Evolutionary conservation across 352 stramenopile genomes (phyloP).

Genomic region (Phytopythium montanum): DNA sequence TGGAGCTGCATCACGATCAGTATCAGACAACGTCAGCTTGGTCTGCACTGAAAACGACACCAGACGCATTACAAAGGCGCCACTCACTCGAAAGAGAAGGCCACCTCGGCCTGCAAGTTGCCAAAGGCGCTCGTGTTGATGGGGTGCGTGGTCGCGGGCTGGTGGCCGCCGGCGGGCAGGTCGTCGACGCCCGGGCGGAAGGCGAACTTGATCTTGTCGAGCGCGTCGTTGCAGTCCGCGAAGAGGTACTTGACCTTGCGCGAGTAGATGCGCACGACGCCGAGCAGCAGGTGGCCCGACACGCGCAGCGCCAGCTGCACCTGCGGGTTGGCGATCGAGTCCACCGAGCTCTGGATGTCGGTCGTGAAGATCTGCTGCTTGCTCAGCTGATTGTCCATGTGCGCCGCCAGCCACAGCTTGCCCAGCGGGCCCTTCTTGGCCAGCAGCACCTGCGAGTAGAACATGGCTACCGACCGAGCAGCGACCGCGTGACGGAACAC

Average conservation of each 20-base stretch:
- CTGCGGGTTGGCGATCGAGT: slow-evolving; percentile 96
- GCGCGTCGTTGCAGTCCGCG: slow-evolving; percentile 97
- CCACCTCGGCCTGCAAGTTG: slow-evolving; percentile 83
- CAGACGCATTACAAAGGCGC: slow-evolving; percentile 1
- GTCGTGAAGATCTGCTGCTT: slow-evolving; percentile 98
- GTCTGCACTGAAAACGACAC: not conserved
- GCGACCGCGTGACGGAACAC: not conserved
- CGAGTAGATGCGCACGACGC: slow-evolving; percentile 98
- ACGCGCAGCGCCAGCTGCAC: slow-evolving; percentile 97
- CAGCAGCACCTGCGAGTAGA: slow-evolving; percentile 99
- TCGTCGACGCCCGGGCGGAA: slow-evolving; percentile 87
- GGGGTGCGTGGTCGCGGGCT: slow-evolving; percentile 61
- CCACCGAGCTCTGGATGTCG: slow-evolving; percentile 95
- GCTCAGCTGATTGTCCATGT: slow-evolving; percentile 99
- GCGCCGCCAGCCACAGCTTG: slow-evolving; percentile 99
- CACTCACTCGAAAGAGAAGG: slow-evolving; percentile 82
- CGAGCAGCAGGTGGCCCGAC: slow-evolving; percentile 96
- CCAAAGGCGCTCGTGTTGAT: slow-evolving; percentile 88
- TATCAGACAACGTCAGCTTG: not conserved
- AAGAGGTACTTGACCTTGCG: slow-evolving; percentile 98
- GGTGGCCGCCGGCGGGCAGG: slow-evolving; percentile 49
- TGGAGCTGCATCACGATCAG: slow-evolving; percentile 33
- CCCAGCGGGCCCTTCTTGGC: slow-evolving; percentile 98
- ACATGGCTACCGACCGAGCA: slow-evolving; percentile 74
- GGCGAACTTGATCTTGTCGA: slow-evolving; percentile 99